These are phyloP conservation scores for Medicago truncatula DNA, from an alignment of 306 rosid genomes.

Conservation along the genomic window DNA sequence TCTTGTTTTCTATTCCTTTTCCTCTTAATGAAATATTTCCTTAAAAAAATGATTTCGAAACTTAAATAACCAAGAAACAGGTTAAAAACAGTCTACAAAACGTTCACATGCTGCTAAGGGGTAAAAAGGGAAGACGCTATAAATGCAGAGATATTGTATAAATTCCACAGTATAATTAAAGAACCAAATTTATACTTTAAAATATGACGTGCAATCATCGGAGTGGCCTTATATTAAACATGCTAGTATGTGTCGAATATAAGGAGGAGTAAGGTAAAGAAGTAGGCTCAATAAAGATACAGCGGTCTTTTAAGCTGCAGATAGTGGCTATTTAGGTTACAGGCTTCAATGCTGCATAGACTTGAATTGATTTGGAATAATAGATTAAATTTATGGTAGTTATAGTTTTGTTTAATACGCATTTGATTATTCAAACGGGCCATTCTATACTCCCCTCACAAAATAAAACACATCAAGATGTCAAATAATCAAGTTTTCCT, in stretches of 20 bases:
- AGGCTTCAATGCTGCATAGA: background rate
- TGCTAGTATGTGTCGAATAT: background rate
- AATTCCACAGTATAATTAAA: background rate
- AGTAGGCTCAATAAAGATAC: background rate
- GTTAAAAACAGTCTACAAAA: conserved; percentile 24
- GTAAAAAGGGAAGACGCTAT: background rate
- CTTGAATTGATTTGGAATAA: background rate
- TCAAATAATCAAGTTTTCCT: background rate
- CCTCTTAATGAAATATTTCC: conserved; percentile 10
- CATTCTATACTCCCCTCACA: conserved; percentile 10
- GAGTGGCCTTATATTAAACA: background rate
- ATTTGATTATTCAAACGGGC: conserved; percentile 14
- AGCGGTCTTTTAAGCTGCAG: background rate
- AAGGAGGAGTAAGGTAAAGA: background rate
- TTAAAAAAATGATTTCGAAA: conserved; percentile 7
- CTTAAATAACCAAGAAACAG: conserved; percentile 11
- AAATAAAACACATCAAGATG: conserved; percentile 8
- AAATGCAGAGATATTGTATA: conserved; percentile 26
- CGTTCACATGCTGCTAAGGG: background rate
- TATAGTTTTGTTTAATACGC: conserved; percentile 3
- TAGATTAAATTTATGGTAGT: conserved; percentile 23
- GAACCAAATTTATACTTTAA: conserved; percentile 8
- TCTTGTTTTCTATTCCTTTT: conserved; percentile 24
- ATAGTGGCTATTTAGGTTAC: conserved; percentile 8
- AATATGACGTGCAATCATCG: background rate